Base-by-base conservation (phyloP, 2,329 filamentous ascomycete genomes). In the Phaeosphaeriaceae sp. region DNA sequence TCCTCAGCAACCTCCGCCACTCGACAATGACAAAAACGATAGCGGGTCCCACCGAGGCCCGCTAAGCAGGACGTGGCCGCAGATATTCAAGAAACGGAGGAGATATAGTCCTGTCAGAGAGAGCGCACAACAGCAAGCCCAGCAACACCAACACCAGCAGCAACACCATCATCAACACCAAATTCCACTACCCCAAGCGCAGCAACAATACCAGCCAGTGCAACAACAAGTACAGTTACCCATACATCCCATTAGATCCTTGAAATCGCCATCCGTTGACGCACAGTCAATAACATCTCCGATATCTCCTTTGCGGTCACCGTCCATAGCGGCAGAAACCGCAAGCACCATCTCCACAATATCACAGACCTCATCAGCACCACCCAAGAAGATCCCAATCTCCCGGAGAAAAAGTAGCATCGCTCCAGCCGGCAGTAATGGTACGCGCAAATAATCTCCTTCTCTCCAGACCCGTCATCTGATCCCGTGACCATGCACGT, bases 51-150 rank as follows among this genome's bases (percentile, higher is more conserved):
- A 70, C 48, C 65, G 68, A 31, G 70, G 70, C 1, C 70, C 70
- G 21, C 53, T 73, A 33, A 71, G 69, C 51, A 67, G 69, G 56
- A 69, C 69, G 51, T 73, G 70, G 70, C 69, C 69, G 17, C 69
- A 73, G 21, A 24, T 73, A 11, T 72, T 73, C 61, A 73, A 73
- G 36, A 73, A 73, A 64, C 68, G 70, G 42, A 66, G 70, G 49
- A 64, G 70, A 67, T 69, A 71, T 57, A 73, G 70, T 58, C 70
- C 70, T 7, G 65, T 69, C 19, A 56, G 69, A 48, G 70, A 73
- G 51, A 70, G 67, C 51, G 68, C 61, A 7, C 67, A 67, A 13
- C 59, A 66, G 48, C 58, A 60, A 15, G 62, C 67, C 21, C 59
- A 65, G 21, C 56, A 65, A 19, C 56, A 59, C 10, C 63, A 62